Evolutionary conservation across 768 basidiomycete genomes (phyloP), one percentile per base, ranked within the genome.

Genomic region (Favolaschia claudopus): DNA sequence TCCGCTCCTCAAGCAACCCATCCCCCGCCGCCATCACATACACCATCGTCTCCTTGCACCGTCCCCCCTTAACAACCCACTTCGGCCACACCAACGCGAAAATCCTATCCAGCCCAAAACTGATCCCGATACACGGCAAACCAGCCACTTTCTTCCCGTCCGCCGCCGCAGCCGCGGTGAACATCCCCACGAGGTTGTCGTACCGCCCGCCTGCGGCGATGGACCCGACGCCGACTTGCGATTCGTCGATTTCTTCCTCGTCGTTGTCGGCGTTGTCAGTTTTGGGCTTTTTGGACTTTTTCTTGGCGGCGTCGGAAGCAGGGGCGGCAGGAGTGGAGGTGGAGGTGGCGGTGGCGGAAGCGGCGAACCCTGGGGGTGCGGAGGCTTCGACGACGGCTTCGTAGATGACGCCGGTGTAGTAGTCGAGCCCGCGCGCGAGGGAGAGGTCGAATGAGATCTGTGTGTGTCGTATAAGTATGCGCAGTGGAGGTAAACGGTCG

Each of bases 191-290:
- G 22, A 99, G 89, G 51, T 89, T 88, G 78, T 99, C 97, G 75
- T 99, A 99, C 31, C 97, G 84, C 9, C 97, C 97, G 12, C 97
- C 97, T 1, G 93, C 97, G n/a, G 96, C 97, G 72, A 99, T 96
- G 14, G 95, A 97, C n/a, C 97, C 97, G 3, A 99, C 95, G 19
- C 97, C 97, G 34, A 99, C 88, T 65, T 89, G 85, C 1, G 92
- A 91, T 71, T 98, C 96, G 74, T 99, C 96, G 33, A 95, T 77
- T 65, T 96, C 96, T 50, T 93, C 74, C 29, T 69, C 83, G 20
- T 62, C 69, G 5, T 76, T 80, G 19, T 77, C 76, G 17, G 70
- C 69, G 5, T 76, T 80, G 19, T 77, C 76, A 17, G 70, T 53
- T 50, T 79, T 79, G 28, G 77, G 59, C 65, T 85, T 85, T 69